Percentiles rank a stretch among this genome's conserved stretches.
Evolutionary conservation across 1,139 yeast genomes (phyloP).

Genomic region (Geotrichum siamense): DNA sequence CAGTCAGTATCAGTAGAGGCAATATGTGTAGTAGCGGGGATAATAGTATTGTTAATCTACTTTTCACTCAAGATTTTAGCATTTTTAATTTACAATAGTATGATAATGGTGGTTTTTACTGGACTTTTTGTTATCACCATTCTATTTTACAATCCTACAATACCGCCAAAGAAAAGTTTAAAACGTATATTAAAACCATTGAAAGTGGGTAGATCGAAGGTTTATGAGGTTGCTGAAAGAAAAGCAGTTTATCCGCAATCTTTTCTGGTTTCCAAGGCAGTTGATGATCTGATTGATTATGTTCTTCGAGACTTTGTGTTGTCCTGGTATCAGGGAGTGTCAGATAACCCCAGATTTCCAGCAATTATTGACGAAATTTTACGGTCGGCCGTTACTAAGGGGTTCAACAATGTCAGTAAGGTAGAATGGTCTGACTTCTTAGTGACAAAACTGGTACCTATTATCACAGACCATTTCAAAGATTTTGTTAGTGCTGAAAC

Average conservation of each 20-base stretch:
- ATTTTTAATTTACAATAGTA: slow-evolving; percentile 21
- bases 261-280: slow-evolving; percentile 45
- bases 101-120: slow-evolving; percentile 23
- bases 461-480: slow-evolving; percentile 57
- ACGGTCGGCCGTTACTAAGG: slow-evolving; percentile 37
- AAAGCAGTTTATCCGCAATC: slow-evolving; percentile 42
- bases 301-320: slow-evolving; percentile 55
- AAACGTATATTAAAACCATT: slow-evolving; percentile 7
- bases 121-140: slow-evolving; percentile 20
- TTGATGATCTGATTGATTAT: slow-evolving; percentile 47
- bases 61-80: slow-evolving; percentile 21
- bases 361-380: slow-evolving; percentile 47
- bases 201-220: slow-evolving; percentile 1
- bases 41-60: slow-evolving; percentile 21
- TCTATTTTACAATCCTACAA: slow-evolving; percentile 19
- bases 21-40: slow-evolving; percentile 19
- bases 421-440: slow-evolving; percentile 53
- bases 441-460: slow-evolving; percentile 54
- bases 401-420: slow-evolving; percentile 40
- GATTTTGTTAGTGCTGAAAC: slow-evolving; percentile 48
- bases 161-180: slow-evolving; percentile 7
- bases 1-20: slow-evolving; percentile 22
- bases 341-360: slow-evolving; percentile 42
- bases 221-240: neutral
- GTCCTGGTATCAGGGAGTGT: slow-evolving; percentile 55